phyloP scores from a whole-genome alignment of 2,329 filamentous ascomycete genomes.

The Graphilbum sp. region DNA sequence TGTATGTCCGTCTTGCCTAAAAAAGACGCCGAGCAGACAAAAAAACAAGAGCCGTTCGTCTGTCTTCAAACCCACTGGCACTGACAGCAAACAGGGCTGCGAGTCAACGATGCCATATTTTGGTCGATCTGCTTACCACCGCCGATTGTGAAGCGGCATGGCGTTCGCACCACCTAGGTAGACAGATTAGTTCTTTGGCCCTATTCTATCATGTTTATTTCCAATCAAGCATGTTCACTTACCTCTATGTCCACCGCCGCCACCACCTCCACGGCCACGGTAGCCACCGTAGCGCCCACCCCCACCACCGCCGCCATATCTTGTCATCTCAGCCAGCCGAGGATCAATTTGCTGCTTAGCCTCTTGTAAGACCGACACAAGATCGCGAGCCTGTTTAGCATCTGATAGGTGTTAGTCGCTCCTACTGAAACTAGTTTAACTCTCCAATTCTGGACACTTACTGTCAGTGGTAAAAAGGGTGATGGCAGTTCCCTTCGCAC shows the following conservation, averaged over 20 bases:
- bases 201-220: background rate
- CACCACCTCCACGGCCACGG: constrained; percentile 40
- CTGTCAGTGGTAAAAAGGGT: constrained; percentile 99
- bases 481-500: constrained; percentile 88
- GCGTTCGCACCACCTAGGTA: constrained; percentile 29
- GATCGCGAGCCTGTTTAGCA: constrained; percentile 90
- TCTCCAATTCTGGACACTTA: too few species aligned
- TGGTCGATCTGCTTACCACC: constrained; percentile 27
- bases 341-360: constrained; percentile 98
- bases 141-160: constrained; percentile 30
- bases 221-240: constrained; percentile 7
- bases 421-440: too few species aligned
- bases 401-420: constrained; percentile 28
- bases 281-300: constrained; percentile 59
- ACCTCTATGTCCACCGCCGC: constrained; percentile 27
- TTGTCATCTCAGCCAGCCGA: constrained; percentile 85
- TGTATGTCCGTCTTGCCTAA: too few species aligned
- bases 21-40: too few species aligned
- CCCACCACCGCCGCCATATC: constrained; percentile 73
- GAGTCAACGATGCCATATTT: background rate
- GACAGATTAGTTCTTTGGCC: background rate
- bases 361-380: constrained; percentile 82
- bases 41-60: too few species aligned
- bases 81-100: too few species aligned
- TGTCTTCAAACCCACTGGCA: too few species aligned